Percentiles rank a stretch among this genome's conserved stretches.
Conservation (phyloP, 2,329 filamentous ascomycete genomes). For the Amylocarpus encephaloides region DNA sequence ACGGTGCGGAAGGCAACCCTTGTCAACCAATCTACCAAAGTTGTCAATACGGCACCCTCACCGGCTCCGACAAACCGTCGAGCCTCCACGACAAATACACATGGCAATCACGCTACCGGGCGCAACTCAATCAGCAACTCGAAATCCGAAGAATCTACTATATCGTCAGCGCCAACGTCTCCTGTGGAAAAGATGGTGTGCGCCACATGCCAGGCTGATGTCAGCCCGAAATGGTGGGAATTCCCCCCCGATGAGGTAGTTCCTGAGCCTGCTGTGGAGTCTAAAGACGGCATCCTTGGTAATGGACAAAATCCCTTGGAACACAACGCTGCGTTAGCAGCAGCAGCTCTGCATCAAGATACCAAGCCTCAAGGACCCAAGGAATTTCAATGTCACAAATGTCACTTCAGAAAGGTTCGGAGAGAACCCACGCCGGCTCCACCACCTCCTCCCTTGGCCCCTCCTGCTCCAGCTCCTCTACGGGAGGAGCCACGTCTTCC, state of each 20-base stretch:
- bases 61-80: conserved; percentile 42
- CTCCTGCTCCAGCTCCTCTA: conserved; percentile 15
- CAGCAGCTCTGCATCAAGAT: conserved; percentile 30
- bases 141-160: conserved; percentile 24
- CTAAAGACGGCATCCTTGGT: conserved; percentile 7
- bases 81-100: conserved; percentile 43
- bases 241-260: conserved; percentile 13
- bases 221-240: conserved; percentile 67
- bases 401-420: conserved; percentile 46
- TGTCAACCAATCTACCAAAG: conserved; percentile 35
- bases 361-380: conserved; percentile 28
- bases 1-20: conserved; percentile 85
- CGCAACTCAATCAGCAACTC: conserved; percentile 24
- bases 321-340: conserved; percentile 28
- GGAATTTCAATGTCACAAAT: conserved; percentile 71
- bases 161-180: no score
- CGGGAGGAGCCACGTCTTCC: conserved; percentile 19
- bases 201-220: conserved; percentile 60
- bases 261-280: not conserved
- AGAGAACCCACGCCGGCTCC: conserved; percentile 23
- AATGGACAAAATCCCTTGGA: not conserved
- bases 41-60: conserved; percentile 16
- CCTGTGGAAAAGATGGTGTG: conserved; percentile 42
- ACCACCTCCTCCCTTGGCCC: not conserved
- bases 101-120: conserved; percentile 14